Percentiles rank a stretch among this genome's conserved stretches.
These are phyloP conservation scores for Coniochaeta hoffmannii DNA, from an alignment of 2,329 filamentous ascomycete species.

Conservation along the genomic window DNA sequence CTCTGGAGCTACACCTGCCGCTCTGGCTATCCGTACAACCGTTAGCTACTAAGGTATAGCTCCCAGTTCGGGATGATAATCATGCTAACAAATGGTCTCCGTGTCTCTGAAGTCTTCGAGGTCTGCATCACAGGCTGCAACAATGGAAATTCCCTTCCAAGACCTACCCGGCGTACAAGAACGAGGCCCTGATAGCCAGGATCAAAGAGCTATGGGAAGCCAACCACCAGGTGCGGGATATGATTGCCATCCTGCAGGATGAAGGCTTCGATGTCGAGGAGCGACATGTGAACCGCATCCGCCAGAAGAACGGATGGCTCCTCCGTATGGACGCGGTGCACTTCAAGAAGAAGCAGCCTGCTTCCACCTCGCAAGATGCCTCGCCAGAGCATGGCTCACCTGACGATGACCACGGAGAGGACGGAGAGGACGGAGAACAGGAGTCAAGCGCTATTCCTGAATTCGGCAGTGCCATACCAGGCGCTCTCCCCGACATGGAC, in stretches of 20 bases:
- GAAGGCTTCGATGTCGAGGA: conserved; percentile 65
- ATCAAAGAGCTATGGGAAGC: conserved; percentile 72
- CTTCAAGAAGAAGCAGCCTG: conserved; percentile 28
- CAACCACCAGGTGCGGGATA: conserved; percentile 66
- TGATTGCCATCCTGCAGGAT: conserved; percentile 63
- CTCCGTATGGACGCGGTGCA: conserved; percentile 55
- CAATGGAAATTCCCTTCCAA: conserved; percentile 74
- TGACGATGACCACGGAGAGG: background rate
- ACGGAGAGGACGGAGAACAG: background rate
- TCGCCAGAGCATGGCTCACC: conserved; percentile 11
- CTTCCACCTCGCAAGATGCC: background rate
- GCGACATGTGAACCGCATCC: conserved; percentile 62
- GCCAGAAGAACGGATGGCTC: conserved; percentile 61
- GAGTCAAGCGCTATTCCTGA: background rate
- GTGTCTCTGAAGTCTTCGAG: background rate
- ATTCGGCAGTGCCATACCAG: background rate
- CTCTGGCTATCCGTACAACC: background rate
- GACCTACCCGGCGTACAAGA: conserved; percentile 64
- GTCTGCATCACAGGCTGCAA: conserved; percentile 45
- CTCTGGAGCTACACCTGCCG: background rate
- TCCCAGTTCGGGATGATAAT: background rate
- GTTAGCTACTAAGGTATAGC: background rate
- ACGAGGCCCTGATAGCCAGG: conserved; percentile 57
- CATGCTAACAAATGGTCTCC: background rate
- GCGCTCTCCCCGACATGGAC: background rate